Percentiles rank a stretch among this genome's conserved stretches.
Conservation (phyloP, 2,329 filamentous ascomycete genomes). For the Thelonectria rubi region DNA sequence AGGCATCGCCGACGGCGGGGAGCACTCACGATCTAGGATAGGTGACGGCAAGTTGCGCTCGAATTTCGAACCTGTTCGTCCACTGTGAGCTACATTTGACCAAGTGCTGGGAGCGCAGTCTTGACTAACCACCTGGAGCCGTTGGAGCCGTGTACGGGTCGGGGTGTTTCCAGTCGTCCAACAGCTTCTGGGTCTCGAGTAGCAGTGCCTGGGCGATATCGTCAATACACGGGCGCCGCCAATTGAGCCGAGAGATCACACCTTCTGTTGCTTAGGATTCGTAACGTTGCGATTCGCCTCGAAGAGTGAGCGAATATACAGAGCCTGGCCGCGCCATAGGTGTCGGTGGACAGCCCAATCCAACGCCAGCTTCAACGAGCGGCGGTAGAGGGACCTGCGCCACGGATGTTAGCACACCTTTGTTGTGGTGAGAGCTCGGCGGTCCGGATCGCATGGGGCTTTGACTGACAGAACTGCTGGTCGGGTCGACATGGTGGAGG, state of each 20-base stretch:
- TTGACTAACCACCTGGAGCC: conserved; percentile 82
- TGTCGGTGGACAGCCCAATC: conserved; percentile 96
- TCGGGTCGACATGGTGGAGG: conserved; percentile 47
- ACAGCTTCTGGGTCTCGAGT: conserved; percentile 84
- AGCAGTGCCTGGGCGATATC: conserved; percentile 72
- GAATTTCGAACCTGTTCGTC: conserved; percentile 82
- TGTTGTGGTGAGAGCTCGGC: conserved; percentile 19
- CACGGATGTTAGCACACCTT: conserved; percentile 27
- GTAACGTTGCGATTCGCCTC: conserved; percentile 89
- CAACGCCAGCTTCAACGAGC: conserved; percentile 89
- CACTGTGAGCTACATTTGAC: conserved; percentile 23
- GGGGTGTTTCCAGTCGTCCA: conserved; percentile 97
- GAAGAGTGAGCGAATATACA: conserved; percentile 95
- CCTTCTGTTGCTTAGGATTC: conserved; percentile 86
- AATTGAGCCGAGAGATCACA: conserved; percentile 52
- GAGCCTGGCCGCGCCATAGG: conserved; percentile 92
- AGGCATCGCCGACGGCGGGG: not conserved
- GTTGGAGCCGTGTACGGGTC: conserved; percentile 91
- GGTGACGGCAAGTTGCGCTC: conserved; percentile 90
- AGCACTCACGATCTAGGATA: conserved; percentile 78
- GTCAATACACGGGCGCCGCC: conserved; percentile 15
- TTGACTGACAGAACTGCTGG: conserved; percentile 61
- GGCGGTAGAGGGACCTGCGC: conserved; percentile 81
- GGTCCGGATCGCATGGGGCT: conserved; percentile 24
- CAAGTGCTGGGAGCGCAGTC: not conserved